phyloP scores from a whole-genome alignment of 768 basidiomycete species.

The Chlorophyllum brunneum region DNA sequence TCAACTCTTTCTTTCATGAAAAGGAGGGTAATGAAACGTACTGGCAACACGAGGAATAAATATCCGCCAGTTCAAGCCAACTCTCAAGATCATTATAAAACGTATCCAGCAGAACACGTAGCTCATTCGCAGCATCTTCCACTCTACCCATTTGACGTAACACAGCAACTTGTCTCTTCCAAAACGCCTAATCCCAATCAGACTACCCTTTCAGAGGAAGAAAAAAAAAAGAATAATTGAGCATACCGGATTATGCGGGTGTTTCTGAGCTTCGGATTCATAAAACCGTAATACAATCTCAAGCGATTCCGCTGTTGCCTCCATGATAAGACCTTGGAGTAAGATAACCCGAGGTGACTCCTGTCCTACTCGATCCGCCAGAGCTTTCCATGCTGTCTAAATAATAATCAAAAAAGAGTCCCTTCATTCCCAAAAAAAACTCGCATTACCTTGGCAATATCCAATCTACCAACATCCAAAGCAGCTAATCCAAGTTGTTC shows the following conservation, averaged over 20 bases:
- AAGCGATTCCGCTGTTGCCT: constrained; percentile 57
- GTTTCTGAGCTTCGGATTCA: constrained; percentile 56
- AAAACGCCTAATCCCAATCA: constrained; percentile 44
- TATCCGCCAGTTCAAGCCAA: constrained; percentile 83
- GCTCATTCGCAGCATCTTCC: constrained; percentile 66
- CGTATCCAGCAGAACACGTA: constrained; percentile 74
- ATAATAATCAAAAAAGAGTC: background rate
- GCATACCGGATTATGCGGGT: constrained; percentile 71
- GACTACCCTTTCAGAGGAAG: background rate
- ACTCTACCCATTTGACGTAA: constrained; percentile 57
- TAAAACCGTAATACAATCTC: constrained; percentile 61
- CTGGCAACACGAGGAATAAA: constrained; percentile 75
- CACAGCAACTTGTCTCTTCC: constrained; percentile 81
- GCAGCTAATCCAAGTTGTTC: constrained; percentile 81
- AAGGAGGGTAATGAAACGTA: constrained; percentile 42
- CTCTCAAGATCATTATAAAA: constrained; percentile 87
- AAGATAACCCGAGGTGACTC: constrained; percentile 77
- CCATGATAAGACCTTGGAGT: constrained; percentile 75
- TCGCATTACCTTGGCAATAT: constrained; percentile 64
- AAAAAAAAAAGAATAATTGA: background rate
- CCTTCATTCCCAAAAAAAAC: background rate
- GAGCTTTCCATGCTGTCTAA: constrained; percentile 11
- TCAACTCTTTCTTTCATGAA: too few species aligned
- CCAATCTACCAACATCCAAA: constrained; percentile 66
- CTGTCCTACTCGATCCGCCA: constrained; percentile 27